These are phyloP conservation scores for Phylloporus gajari DNA, from an alignment of 1,284 basidiomycete genomes.

Conservation along the genomic window DNA sequence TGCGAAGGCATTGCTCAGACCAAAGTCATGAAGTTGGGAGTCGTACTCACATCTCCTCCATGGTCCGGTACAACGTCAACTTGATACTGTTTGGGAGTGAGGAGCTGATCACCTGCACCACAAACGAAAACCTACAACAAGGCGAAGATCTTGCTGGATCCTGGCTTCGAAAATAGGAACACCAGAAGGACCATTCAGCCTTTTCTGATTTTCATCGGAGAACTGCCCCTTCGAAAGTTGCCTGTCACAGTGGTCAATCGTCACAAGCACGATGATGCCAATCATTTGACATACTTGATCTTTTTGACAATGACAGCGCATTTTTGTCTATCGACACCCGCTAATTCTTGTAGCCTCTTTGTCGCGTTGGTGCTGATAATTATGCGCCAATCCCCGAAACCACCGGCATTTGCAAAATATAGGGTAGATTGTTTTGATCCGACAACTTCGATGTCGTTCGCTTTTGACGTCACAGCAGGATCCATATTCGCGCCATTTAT, in stretches of 20 bases:
- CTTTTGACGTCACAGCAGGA: not conserved
- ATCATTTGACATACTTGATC: not conserved
- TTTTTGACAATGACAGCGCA: not conserved
- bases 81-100: no score
- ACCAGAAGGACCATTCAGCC: slow-evolving; percentile 58
- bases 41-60: no score
- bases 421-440: not conserved
- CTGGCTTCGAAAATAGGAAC: slow-evolving; percentile 76
- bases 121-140: slow-evolving; percentile 60
- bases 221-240: slow-evolving; percentile 74
- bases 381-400: not conserved
- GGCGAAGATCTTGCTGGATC: slow-evolving; percentile 67
- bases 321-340: not conserved
- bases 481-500: not conserved
- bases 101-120: not conserved
- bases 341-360: not conserved
- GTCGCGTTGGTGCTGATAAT: slow-evolving; percentile 1
- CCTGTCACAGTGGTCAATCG: slow-evolving; percentile 44
- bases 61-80: no score
- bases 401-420: slow-evolving; percentile 1
- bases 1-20: slow-evolving; percentile 29
- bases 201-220: slow-evolving; percentile 74
- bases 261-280: not conserved
- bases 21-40: not conserved
- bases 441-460: not conserved